phyloP scores from a whole-genome alignment of 78 protist species.

The Polysphondylium violaceum region DNA sequence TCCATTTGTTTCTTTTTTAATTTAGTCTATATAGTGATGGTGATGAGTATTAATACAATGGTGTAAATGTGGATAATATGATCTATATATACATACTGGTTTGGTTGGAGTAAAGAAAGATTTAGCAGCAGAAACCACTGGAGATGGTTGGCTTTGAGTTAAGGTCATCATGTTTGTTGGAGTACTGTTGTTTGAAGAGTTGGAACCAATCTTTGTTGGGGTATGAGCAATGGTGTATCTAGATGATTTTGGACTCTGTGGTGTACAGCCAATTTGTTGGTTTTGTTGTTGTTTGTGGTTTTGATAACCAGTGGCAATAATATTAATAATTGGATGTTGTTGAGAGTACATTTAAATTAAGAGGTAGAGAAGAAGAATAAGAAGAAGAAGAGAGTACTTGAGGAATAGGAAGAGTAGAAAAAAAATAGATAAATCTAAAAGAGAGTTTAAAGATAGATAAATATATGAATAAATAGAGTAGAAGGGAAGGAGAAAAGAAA shows the following conservation, averaged over 20 bases:
- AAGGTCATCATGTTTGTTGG: constrained; percentile 64
- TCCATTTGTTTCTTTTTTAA: constrained; percentile 69
- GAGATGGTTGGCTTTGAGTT: constrained; percentile 18
- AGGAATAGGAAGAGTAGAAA: too few relatives aligned
- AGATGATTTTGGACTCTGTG: constrained; percentile 72
- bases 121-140: constrained; percentile 42
- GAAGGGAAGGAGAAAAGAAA: background rate
- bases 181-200: background rate
- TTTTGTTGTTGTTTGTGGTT: constrained; percentile 5
- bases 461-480: background rate
- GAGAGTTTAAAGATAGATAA: background rate
- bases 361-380: background rate
- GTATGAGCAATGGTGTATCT: constrained; percentile 71
- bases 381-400: too few relatives aligned
- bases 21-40: constrained; percentile 19
- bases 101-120: constrained; percentile 50
- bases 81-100: constrained; percentile 1
- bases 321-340: constrained; percentile 52
- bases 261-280: constrained; percentile 5
- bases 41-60: background rate
- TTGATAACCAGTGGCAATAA: constrained; percentile 47
- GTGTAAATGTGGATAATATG: background rate
- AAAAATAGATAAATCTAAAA: too few relatives aligned
- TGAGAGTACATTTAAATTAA: constrained; percentile 40
- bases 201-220: constrained; percentile 36